These are phyloP conservation scores for Xylaria sp. DNA, from an alignment of 2,329 filamentous ascomycete species.

Conservation along the genomic window DNA sequence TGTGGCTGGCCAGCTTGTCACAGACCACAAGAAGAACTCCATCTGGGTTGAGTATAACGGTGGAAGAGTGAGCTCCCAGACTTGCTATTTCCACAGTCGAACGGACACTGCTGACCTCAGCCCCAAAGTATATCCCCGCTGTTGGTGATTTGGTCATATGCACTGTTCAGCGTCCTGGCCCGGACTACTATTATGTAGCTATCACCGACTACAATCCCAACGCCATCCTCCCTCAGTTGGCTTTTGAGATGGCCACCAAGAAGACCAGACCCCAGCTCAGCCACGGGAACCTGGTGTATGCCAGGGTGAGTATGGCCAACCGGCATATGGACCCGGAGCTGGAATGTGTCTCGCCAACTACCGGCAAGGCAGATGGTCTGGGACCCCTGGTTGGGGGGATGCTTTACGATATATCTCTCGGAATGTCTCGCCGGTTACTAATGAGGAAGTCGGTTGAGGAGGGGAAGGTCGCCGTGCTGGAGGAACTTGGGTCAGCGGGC, in stretches of 20 bases:
- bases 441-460: conserved; percentile 69
- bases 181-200: conserved; percentile 82
- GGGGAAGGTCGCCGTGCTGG: conserved; percentile 77
- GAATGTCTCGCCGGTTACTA: conserved; percentile 84
- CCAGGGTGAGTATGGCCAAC: conserved; percentile 80
- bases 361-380: conserved; percentile 88
- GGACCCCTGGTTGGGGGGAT: conserved; percentile 87
- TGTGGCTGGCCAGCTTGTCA: conserved; percentile 73
- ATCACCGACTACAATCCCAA: conserved; percentile 73
- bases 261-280: conserved; percentile 87
- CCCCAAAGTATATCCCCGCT: conserved; percentile 77
- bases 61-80: conserved; percentile 67
- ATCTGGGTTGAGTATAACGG: conserved; percentile 79
- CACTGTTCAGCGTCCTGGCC: conserved; percentile 78
- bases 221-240: conserved; percentile 82
- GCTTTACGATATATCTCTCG: conserved; percentile 82
- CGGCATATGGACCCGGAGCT: conserved; percentile 90
- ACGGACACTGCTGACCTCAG: conserved; percentile 42
- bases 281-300: conserved; percentile 85
- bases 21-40: conserved; percentile 78
- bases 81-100: conserved; percentile 7
- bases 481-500: conserved; percentile 80
- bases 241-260: conserved; percentile 93
- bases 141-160: conserved; percentile 90
- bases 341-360: conserved; percentile 86